phyloP scores from a whole-genome alignment of 768 basidiomycete species.

The Kondoa subrosea region DNA sequence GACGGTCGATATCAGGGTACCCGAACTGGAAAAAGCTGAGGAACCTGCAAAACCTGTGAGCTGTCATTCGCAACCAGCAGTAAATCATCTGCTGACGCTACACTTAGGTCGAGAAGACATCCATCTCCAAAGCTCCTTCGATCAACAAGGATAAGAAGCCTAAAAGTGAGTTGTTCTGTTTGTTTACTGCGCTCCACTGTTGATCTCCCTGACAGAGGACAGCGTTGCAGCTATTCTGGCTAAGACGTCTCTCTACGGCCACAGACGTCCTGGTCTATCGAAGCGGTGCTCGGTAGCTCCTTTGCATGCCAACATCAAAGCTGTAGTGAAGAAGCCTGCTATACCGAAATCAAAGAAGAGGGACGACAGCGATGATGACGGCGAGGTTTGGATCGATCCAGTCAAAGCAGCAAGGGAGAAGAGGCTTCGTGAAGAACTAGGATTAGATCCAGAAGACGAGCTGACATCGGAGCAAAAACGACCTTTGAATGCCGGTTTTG shows the following conservation, averaged over 20 bases:
- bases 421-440: background rate
- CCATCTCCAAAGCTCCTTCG: too few species aligned
- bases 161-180: background rate
- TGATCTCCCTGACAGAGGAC: background rate
- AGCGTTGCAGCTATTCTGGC: background rate
- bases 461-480: background rate
- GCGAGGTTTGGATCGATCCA: background rate
- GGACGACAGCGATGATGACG: constrained; percentile 25
- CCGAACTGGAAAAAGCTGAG: too few species aligned
- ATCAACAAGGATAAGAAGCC: too few species aligned
- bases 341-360: background rate
- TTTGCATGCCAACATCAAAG: constrained; percentile 6
- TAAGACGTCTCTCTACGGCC: background rate
- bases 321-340: background rate
- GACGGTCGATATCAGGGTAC: too few species aligned
- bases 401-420: background rate
- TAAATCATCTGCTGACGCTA: too few species aligned
- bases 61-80: too few species aligned
- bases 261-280: background rate
- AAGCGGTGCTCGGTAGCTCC: background rate
- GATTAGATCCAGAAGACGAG: background rate
- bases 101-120: too few species aligned
- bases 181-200: background rate
- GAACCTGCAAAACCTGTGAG: too few species aligned
- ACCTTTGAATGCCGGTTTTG: background rate